Evolutionary conservation across 371 early-diverging fungal species (phyloP).

Genomic region (Mucor racemosus): DNA sequence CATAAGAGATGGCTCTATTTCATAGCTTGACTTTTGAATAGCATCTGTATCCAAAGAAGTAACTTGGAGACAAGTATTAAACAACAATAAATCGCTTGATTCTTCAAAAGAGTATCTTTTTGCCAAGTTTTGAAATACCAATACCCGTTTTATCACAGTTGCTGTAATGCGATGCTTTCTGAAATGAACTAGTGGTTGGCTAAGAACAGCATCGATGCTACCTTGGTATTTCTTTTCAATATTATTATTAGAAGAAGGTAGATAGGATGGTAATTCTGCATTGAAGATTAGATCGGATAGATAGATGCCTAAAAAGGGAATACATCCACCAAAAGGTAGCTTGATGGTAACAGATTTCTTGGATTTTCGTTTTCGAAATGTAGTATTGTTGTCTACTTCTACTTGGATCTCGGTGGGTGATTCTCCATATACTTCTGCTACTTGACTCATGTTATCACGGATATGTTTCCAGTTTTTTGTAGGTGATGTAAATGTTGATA

Average conservation of each 20-base stretch:
- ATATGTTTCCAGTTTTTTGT: constrained; percentile 57
- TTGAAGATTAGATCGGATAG: constrained; percentile 71
- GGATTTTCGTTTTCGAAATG: constrained; percentile 24
- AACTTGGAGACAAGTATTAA: constrained; percentile 39
- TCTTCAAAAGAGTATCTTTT: constrained; percentile 59
- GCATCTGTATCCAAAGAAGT: constrained; percentile 33
- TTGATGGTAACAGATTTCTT: constrained; percentile 40
- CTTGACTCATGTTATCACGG: constrained; percentile 64
- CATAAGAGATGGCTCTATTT: constrained; percentile 32
- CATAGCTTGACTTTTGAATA: constrained; percentile 39
- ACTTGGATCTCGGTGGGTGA: constrained; percentile 57
- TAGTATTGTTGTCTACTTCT: constrained; percentile 29
- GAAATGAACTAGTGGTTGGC: constrained; percentile 62
- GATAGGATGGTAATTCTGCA: constrained; percentile 63
- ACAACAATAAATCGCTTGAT: constrained; percentile 41
- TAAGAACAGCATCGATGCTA: constrained; percentile 26
- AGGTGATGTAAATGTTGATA: constrained; percentile 55
- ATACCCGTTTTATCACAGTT: constrained; percentile 64
- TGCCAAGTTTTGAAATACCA: constrained; percentile 63
- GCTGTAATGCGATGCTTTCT: constrained; percentile 69
- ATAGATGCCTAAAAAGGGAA: constrained; percentile 67
- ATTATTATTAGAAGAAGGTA: constrained; percentile 43
- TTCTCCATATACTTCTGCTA: constrained; percentile 64
- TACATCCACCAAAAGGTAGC: constrained; percentile 61
- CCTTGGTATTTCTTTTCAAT: neutral